These are phyloP conservation scores for Phanerochaete carnosa DNA, from an alignment of 768 basidiomycete species.

Conservation along the genomic window DNA sequence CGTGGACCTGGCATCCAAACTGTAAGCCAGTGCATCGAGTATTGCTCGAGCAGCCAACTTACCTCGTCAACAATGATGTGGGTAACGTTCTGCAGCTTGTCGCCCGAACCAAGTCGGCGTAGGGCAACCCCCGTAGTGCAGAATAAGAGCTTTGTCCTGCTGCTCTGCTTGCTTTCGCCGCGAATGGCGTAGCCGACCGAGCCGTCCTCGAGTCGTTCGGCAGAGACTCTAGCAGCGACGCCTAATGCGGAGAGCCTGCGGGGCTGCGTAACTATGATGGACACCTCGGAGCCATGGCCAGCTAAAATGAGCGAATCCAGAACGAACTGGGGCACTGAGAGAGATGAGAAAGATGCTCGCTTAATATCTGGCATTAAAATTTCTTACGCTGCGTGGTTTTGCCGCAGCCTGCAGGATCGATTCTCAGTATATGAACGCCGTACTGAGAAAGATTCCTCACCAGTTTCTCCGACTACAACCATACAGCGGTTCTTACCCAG, in stretches of 20 bases:
- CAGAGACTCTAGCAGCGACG: conserved; percentile 81
- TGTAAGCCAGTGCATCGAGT: background rate
- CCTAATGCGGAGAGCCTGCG: conserved; percentile 86
- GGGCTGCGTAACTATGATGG: conserved; percentile 87
- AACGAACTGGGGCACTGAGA: conserved; percentile 81
- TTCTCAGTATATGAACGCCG: background rate
- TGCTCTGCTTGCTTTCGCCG: conserved; percentile 71
- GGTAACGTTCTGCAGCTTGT: conserved; percentile 64
- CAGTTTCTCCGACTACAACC: conserved; percentile 89
- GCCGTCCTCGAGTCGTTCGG: conserved; percentile 73
- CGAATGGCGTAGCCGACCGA: conserved; percentile 88
- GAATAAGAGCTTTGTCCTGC: conserved; percentile 75
- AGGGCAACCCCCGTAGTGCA: conserved; percentile 95
- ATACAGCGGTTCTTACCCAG: conserved; percentile 64
- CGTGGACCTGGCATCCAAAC: conserved; percentile 64
- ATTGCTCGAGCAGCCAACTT: conserved; percentile 8
- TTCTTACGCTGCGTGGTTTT: conserved; percentile 87
- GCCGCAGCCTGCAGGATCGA: conserved; percentile 59
- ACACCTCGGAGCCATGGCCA: conserved; percentile 57
- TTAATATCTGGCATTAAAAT: background rate
- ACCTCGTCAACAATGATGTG: conserved; percentile 94
- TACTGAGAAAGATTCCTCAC: conserved; percentile 31
- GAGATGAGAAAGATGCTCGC: background rate
- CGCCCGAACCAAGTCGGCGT: conserved; percentile 70
- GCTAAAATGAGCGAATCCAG: conserved; percentile 75